A percentile compares a stretch with the other conserved stretches of the same genome.
phyloP scores from a whole-genome alignment of 331 rosid genomes.

The Quercus phellos region DNA sequence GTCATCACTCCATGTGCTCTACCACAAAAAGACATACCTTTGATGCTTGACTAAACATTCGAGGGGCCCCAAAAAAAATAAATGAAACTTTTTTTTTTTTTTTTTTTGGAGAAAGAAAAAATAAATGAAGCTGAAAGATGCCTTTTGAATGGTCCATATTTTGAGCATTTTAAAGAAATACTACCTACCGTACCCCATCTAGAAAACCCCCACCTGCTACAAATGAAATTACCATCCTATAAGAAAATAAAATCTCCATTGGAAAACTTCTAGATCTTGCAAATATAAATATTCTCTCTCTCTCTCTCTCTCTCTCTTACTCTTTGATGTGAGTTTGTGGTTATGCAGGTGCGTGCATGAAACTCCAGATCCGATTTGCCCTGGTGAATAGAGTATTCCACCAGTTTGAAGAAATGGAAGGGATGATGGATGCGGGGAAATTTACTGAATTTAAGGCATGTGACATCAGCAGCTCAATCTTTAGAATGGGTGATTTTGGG shows the following conservation, averaged over 20 bases:
- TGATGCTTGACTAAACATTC: neutral
- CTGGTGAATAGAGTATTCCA: neutral
- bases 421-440: neutral
- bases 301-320: neutral
- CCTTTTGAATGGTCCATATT: neutral
- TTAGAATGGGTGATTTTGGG: slow-evolving; percentile 27
- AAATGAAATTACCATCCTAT: neutral
- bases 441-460: neutral
- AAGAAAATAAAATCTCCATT: neutral
- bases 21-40: neutral
- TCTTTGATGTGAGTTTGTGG: neutral
- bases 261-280: neutral
- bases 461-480: neutral
- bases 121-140: neutral
- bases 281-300: neutral
- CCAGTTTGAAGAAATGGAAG: neutral
- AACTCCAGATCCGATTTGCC: neutral
- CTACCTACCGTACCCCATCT: neutral
- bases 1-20: neutral
- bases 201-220: neutral
- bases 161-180: neutral
- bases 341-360: neutral
- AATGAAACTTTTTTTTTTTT: neutral
- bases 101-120: neutral
- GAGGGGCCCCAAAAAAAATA: neutral